Base-by-base conservation (phyloP, 176 grass and related monocot species). In the Ensete glaucum region DNA sequence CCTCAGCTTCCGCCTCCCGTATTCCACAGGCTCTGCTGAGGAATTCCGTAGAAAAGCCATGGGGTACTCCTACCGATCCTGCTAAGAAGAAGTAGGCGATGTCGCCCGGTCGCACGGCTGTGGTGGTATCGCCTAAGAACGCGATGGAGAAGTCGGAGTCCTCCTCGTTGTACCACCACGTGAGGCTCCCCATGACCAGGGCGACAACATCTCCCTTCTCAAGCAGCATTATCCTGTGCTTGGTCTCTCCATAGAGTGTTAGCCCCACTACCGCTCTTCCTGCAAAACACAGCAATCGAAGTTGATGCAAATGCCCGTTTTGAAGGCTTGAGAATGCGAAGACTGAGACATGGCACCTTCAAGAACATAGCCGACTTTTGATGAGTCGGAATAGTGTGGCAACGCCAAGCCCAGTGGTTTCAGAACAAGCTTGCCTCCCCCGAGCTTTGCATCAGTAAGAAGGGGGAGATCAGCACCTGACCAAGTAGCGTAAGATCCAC, bases 131-230 rank as follows among this genome's bases (percentile, higher is more conserved):
- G 11, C 60, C 60, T 22, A 64, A 22, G 60, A 64, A 64, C 8
- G 23, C 60, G 8, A 64, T 24, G 7, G 60, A 64, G 60, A 64
- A 64, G 23, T 64, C 60, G 11, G 60, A 21, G 1, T 64, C 60
- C 60, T 22, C 60, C 9, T 64, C 60, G 60, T 64, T 64, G 60
- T 64, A 64, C 60, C 60, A 64, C 60, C 60, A 64, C 10, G 60
- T 24, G 20, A 64, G 60, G 23, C 23, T 64, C 23, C 60, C 60
- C 1, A 24, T 10, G n/a, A 22, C 20, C 1, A 64, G 20, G 9
- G 60, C 8, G 22, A 64, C 23, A n/a, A 64, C 60, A 2, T 64
- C 60, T 23, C 60, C 60, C 23, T 64, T 64, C 20, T 64, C 23
- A 1, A 64, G 20, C 8, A 24, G 60, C 60, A 64, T 1, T 24